These are phyloP conservation scores for Acacia crassicarpa DNA, from an alignment of 306 rosid genomes.

Conservation along the genomic window DNA sequence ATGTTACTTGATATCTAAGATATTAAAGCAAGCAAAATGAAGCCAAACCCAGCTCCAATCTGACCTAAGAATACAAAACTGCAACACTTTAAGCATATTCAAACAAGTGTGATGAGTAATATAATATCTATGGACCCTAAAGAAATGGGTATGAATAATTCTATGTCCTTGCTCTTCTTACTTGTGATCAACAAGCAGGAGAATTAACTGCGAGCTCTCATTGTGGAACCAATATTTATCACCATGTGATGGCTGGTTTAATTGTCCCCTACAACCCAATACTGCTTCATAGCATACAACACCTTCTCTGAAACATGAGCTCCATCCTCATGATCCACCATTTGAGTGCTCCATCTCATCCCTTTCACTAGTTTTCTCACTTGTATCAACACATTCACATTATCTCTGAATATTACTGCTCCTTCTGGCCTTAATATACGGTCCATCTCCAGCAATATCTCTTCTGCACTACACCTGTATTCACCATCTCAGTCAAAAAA, in stretches of 20 bases:
- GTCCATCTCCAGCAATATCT: conserved; percentile 14
- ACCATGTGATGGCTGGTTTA: neutral
- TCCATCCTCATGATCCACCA: conserved; percentile 19
- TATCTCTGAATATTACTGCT: conserved; percentile 4
- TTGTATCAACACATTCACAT: neutral
- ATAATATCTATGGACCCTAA: neutral
- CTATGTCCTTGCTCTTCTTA: neutral
- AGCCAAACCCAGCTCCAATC: neutral
- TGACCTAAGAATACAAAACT: neutral
- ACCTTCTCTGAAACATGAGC: neutral
- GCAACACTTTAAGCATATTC: neutral
- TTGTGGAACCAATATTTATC: neutral
- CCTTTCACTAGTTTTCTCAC: neutral
- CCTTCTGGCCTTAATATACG: conserved; percentile 20
- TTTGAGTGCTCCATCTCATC: neutral
- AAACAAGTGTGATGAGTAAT: neutral
- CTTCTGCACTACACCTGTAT: conserved; percentile 6
- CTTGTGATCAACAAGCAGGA: neutral
- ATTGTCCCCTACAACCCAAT: neutral
- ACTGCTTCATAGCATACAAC: conserved; percentile 10
- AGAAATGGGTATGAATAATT: neutral
- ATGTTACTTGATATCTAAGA: neutral
- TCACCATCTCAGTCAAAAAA: neutral
- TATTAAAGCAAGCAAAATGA: neutral
- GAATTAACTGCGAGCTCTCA: neutral